These are phyloP conservation scores for Penicillium sp. DNA, from an alignment of 2,329 filamentous ascomycete species.

Conservation along the genomic window DNA sequence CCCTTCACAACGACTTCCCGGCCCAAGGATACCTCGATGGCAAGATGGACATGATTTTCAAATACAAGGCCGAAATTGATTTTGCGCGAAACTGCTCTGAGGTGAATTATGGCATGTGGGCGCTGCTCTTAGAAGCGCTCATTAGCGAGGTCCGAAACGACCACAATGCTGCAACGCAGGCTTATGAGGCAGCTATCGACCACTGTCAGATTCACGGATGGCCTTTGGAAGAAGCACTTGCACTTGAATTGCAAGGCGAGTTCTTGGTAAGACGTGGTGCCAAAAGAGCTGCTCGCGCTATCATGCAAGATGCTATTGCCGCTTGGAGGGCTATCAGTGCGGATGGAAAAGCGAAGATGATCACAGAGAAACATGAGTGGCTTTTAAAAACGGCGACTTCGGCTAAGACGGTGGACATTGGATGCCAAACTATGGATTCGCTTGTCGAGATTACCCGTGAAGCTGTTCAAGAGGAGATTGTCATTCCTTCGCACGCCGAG, in stretches of 20 bases:
- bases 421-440: slow-evolving; percentile 53
- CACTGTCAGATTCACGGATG: slow-evolving; percentile 55
- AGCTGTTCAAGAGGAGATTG: slow-evolving; percentile 28
- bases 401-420: slow-evolving; percentile 49
- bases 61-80: slow-evolving; percentile 50
- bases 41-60: slow-evolving; percentile 45
- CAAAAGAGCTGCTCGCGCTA: slow-evolving; percentile 52
- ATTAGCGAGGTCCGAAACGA: slow-evolving; percentile 47
- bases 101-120: slow-evolving; percentile 56
- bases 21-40: slow-evolving; percentile 40
- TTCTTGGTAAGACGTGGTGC: slow-evolving; percentile 54
- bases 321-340: slow-evolving; percentile 56
- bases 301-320: slow-evolving; percentile 54
- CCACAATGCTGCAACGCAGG: slow-evolving; percentile 42
- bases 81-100: slow-evolving; percentile 50
- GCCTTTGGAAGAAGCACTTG: slow-evolving; percentile 54
- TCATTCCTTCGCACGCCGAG: slow-evolving; percentile 30
- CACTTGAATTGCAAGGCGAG: slow-evolving; percentile 56
- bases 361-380: slow-evolving; percentile 56
- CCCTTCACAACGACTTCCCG: slow-evolving; percentile 42
- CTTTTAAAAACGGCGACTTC: slow-evolving; percentile 52
- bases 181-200: slow-evolving; percentile 54
- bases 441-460: slow-evolving; percentile 39
- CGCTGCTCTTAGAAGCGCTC: slow-evolving; percentile 52
- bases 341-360: slow-evolving; percentile 53